Conservation (phyloP, 352 stramenopile genomes). For the Globisporangium irregulare region DNA sequence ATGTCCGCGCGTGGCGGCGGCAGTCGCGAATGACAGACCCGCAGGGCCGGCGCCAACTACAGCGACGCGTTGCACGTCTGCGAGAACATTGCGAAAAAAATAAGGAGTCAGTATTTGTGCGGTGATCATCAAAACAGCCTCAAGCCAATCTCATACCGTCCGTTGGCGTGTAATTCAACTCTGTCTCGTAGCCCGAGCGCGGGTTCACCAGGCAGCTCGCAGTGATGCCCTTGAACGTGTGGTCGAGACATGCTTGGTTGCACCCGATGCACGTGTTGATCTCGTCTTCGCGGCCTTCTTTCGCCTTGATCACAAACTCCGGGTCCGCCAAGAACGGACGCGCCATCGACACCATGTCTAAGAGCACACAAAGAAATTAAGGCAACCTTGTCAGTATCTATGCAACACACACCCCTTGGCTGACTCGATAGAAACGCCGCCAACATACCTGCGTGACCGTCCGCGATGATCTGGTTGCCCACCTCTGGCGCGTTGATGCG, state of each 20-base stretch:
- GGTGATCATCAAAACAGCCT: no score
- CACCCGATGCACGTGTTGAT: slow-evolving; percentile 99
- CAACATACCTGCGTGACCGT: slow-evolving; percentile 56
- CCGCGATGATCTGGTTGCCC: slow-evolving; percentile 86
- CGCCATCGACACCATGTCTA: slow-evolving; percentile 80
- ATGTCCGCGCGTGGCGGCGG: slow-evolving; percentile 89
- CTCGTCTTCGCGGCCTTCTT: slow-evolving; percentile 84
- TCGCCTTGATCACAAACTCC: slow-evolving; percentile 92
- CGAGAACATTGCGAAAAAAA: no score
- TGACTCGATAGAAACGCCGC: no score
- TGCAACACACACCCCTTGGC: no score
- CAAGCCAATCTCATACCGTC: slow-evolving; percentile 9
- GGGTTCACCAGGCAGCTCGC: slow-evolving; percentile 97
- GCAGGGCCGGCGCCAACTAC: slow-evolving; percentile 94
- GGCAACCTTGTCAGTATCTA: no score
- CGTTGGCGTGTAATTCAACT: slow-evolving; percentile 77
- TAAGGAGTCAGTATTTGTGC: no score
- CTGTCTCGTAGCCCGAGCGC: slow-evolving; percentile 92
- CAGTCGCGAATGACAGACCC: slow-evolving; percentile 90
- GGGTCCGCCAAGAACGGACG: slow-evolving; percentile 95
- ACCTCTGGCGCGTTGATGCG: slow-evolving; percentile 95
- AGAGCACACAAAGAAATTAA: no score
- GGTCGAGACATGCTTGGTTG: slow-evolving; percentile 96
- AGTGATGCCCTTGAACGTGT: slow-evolving; percentile 95
- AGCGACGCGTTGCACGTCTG: slow-evolving; percentile 56